Evolutionary conservation across 129 eudicot species (phyloP).

Genomic region (Pulicaria dysenterica): DNA sequence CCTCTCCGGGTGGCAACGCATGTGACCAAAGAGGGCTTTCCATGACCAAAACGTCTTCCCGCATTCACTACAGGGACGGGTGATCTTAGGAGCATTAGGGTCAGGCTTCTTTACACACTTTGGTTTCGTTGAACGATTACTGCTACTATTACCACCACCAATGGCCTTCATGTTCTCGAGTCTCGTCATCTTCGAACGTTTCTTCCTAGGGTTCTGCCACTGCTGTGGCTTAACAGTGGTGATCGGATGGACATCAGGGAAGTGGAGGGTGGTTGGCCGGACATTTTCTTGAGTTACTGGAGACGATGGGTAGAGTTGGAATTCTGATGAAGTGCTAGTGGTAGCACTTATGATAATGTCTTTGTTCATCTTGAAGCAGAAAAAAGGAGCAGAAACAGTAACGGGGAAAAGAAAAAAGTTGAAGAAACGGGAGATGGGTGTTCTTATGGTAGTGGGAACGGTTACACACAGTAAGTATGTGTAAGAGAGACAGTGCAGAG

Average conservation of each 20-base stretch:
- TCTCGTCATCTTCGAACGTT: slow-evolving; percentile 48
- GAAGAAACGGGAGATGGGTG: slow-evolving; percentile 29
- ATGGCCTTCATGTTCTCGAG: slow-evolving; percentile 12
- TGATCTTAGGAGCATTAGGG: slow-evolving; percentile 67
- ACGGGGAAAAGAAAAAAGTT: slow-evolving; percentile 28
- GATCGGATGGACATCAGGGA: slow-evolving; percentile 17
- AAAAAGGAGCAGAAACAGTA: background rate
- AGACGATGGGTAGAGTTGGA: slow-evolving; percentile 30
- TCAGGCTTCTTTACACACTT: slow-evolving; percentile 58
- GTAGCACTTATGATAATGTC: slow-evolving; percentile 31
- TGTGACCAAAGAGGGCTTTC: slow-evolving; percentile 89
- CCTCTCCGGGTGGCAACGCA: slow-evolving; percentile 98
- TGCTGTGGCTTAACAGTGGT: slow-evolving; percentile 20
- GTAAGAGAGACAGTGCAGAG: slow-evolving; percentile 15
- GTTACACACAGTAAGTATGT: slow-evolving; percentile 42
- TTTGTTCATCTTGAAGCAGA: background rate
- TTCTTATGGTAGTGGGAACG: slow-evolving; percentile 39
- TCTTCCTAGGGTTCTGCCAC: slow-evolving; percentile 46
- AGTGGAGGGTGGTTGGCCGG: slow-evolving; percentile 12
- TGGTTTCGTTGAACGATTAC: slow-evolving; percentile 26
- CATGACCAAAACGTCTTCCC: slow-evolving; percentile 80
- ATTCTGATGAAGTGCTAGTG: slow-evolving; percentile 28
- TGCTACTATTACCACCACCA: background rate
- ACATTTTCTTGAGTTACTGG: slow-evolving; percentile 25
- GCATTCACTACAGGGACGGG: slow-evolving; percentile 73